Evolutionary conservation across 2,329 filamentous ascomycete species (phyloP).

Genomic region (Epichloe brachyelytri): DNA sequence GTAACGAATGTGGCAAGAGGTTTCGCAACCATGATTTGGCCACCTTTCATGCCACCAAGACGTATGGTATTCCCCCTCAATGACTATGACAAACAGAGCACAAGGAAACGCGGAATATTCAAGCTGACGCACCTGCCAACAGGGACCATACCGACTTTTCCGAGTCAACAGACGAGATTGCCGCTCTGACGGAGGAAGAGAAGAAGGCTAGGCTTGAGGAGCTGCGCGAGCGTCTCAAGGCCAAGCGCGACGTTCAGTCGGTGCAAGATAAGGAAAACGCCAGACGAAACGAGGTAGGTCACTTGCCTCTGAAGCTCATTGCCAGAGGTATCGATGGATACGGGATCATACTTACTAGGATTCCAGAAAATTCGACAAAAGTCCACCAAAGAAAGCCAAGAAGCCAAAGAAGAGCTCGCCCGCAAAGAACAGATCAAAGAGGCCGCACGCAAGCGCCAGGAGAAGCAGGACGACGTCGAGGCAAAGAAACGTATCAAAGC

Average conservation of each 20-base stretch:
- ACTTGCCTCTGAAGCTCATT: not conserved
- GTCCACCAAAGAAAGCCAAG: conserved; percentile 77
- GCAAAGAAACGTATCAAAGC: conserved; percentile 84
- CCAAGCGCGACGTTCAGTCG: conserved; percentile 57
- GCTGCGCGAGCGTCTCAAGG: conserved; percentile 56
- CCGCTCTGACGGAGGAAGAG: conserved; percentile 81
- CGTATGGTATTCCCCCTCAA: conserved; percentile 30
- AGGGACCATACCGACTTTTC: conserved; percentile 81
- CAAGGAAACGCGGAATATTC: not conserved
- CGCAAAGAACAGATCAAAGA: conserved; percentile 89
- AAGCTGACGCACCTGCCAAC: not conserved
- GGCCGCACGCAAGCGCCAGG: conserved; percentile 69
- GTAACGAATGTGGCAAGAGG: conserved; percentile 89
- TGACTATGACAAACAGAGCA: not conserved
- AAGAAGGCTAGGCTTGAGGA: conserved; percentile 70
- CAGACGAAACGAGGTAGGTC: conserved; percentile 69
- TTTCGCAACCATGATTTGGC: conserved; percentile 73
- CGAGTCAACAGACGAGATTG: conserved; percentile 86
- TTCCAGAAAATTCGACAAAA: conserved; percentile 63
- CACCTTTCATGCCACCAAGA: conserved; percentile 83
- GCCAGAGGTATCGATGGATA: not conserved
- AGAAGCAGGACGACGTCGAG: conserved; percentile 75
- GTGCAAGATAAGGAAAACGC: conserved; percentile 66
- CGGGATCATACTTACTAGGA: not conserved
- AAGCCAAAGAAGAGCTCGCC: conserved; percentile 77